A percentile compares a stretch with the other conserved stretches of the same genome.
These are phyloP conservation scores for Cladosporium velox DNA, from an alignment of 2,329 filamentous ascomycete genomes.

Conservation along the genomic window DNA sequence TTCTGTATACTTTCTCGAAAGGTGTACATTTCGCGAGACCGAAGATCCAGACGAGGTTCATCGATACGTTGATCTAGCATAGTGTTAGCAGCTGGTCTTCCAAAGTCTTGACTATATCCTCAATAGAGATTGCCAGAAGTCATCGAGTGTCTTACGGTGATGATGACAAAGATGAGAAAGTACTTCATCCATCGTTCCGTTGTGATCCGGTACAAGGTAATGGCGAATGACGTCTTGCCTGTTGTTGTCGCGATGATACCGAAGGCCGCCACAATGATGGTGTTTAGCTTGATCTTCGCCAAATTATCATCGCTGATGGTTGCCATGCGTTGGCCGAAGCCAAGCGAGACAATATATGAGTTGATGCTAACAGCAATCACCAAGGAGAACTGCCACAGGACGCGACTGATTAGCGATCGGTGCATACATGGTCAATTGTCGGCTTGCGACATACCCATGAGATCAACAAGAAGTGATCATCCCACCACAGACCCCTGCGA, in stretches of 20 bases:
- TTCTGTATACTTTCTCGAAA: constrained; percentile 1
- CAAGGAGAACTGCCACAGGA: constrained; percentile 3
- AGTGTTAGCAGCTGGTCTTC: background rate
- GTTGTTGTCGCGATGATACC: constrained; percentile 15
- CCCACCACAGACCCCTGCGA: constrained; percentile 18
- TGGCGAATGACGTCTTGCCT: constrained; percentile 21
- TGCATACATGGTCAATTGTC: background rate
- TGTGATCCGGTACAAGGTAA: constrained; percentile 17
- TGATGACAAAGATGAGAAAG: constrained; percentile 20
- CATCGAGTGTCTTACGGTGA: constrained; percentile 3
- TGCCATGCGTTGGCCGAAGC: constrained; percentile 9
- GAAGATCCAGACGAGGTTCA: constrained; percentile 20
- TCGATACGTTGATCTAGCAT: constrained; percentile 2
- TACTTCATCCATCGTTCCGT: constrained; percentile 10
- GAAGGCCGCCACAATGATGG: constrained; percentile 14
- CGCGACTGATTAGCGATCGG: background rate
- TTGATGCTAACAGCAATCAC: constrained; percentile 11
- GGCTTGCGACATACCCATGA: constrained; percentile 14
- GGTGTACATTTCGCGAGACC: constrained; percentile 17
- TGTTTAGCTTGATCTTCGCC: constrained; percentile 13
- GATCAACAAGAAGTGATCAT: constrained; percentile 18
- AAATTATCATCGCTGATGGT: constrained; percentile 18
- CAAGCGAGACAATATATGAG: constrained; percentile 14
- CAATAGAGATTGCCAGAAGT: background rate
- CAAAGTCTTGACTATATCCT: background rate